These are phyloP conservation scores for Hypoxylon sp. DNA, from an alignment of 2,329 filamentous ascomycete species.

Conservation along the genomic window DNA sequence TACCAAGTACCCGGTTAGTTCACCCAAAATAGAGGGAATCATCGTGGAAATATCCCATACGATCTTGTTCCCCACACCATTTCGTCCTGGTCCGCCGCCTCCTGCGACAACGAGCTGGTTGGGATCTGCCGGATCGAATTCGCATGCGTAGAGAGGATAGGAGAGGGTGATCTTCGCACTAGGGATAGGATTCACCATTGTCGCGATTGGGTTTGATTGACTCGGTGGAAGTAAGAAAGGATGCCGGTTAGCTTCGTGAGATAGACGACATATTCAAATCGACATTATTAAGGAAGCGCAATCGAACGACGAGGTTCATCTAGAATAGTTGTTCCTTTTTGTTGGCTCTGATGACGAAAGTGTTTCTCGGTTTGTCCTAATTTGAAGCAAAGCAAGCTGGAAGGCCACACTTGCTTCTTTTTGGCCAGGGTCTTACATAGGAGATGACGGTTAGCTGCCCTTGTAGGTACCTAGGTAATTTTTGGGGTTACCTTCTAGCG, in stretches of 20 bases:
- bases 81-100: constrained; percentile 85
- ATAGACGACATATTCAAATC: constrained; percentile 36
- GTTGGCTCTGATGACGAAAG: constrained; percentile 41
- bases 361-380: constrained; percentile 2
- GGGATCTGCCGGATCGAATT: constrained; percentile 87
- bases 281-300: constrained; percentile 26
- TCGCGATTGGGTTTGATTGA: constrained; percentile 33
- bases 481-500: constrained; percentile 17
- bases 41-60: constrained; percentile 63
- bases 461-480: neutral
- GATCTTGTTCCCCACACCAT: constrained; percentile 89
- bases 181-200: constrained; percentile 57
- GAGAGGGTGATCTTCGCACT: constrained; percentile 76
- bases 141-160: constrained; percentile 89
- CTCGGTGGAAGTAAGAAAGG: constrained; percentile 6
- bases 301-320: neutral
- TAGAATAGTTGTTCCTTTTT: constrained; percentile 11
- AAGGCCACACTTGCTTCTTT: constrained; percentile 40
- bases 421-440: constrained; percentile 14
- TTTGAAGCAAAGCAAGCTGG: constrained; percentile 18
- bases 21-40: constrained; percentile 25
- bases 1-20: constrained; percentile 55
- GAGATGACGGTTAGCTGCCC: constrained; percentile 11
- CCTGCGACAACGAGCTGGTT: constrained; percentile 85
- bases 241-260: constrained; percentile 18